phyloP scores from a whole-genome alignment of 225 moss, liverwort and hornwort genomes.

The Climacium dendroides region DNA sequence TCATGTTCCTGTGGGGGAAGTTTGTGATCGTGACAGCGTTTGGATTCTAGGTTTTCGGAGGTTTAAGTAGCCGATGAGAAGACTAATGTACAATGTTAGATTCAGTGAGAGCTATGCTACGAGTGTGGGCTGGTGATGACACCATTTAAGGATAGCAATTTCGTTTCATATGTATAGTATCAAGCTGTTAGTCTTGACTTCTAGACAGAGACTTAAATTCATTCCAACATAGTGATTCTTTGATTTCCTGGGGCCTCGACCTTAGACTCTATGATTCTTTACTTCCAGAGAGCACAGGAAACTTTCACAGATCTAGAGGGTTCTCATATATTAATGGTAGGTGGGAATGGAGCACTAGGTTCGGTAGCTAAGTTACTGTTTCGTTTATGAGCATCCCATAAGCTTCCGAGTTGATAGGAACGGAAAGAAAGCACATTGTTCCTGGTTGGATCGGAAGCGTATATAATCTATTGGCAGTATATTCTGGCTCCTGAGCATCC shows the following conservation, averaged over 20 bases:
- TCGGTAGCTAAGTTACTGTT: neutral
- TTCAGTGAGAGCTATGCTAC: neutral
- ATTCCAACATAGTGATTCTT: neutral
- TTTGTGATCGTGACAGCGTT: neutral
- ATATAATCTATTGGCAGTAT: neutral
- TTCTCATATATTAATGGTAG: neutral
- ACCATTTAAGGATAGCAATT: neutral
- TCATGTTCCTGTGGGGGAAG: neutral
- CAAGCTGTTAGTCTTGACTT: neutral
- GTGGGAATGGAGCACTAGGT: neutral
- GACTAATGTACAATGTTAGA: neutral
- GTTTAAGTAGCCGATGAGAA: neutral
- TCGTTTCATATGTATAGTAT: neutral
- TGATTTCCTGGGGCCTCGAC: neutral
- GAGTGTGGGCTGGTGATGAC: neutral
- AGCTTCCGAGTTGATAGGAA: neutral
- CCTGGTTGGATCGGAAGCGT: neutral
- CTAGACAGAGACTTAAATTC: neutral
- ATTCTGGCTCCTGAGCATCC: neutral
- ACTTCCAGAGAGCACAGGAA: neutral
- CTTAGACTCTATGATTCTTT: neutral
- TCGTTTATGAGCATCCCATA: neutral
- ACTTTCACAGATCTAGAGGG: neutral
- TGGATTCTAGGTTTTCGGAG: neutral
- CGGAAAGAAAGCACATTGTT: neutral